phyloP scores from a whole-genome alignment of 768 basidiomycete genomes.

The Xerocomellus intermedius region DNA sequence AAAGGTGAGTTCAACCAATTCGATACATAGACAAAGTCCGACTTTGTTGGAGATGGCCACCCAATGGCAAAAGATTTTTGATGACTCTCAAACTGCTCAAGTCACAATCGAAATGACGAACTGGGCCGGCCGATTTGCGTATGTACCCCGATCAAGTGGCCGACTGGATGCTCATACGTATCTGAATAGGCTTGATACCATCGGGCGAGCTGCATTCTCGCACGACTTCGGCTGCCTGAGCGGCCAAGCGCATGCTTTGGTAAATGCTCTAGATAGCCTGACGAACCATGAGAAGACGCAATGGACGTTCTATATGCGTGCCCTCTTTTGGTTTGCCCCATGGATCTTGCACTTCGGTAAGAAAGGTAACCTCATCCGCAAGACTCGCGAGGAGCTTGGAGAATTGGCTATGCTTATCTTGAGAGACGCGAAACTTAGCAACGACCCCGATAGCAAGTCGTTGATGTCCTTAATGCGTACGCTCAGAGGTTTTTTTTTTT shows the following conservation, averaged over 20 bases:
- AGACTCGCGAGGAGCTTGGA: conserved; percentile 53
- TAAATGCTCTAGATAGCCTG: conserved; percentile 53
- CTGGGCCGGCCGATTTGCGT: conserved; percentile 65
- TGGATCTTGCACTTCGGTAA: conserved; percentile 53
- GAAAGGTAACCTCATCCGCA: conserved; percentile 57
- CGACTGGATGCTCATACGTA: background rate
- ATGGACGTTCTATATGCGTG: conserved; percentile 63
- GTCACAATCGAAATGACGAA: conserved; percentile 53
- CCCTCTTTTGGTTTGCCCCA: conserved; percentile 61
- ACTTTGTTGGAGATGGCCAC: conserved; percentile 37
- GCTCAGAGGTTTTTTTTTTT: background rate
- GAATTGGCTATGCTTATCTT: conserved; percentile 51
- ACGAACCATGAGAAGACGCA: conserved; percentile 58
- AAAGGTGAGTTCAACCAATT: conserved; percentile 25
- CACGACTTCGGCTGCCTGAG: conserved; percentile 59
- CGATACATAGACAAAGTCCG: background rate
- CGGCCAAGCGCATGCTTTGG: conserved; percentile 46
- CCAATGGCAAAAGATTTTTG: conserved; percentile 50
- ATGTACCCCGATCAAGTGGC: conserved; percentile 21
- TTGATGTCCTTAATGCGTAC: conserved; percentile 57
- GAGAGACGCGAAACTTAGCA: conserved; percentile 49
- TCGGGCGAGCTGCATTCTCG: conserved; percentile 60
- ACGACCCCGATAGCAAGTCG: conserved; percentile 44
- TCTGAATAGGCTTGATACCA: conserved; percentile 49
- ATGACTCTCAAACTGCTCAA: conserved; percentile 38